Evolutionary conservation across 306 rosid species (phyloP), one percentile per base, ranked within the genome.

Genomic region (Cicer cuneatum): DNA sequence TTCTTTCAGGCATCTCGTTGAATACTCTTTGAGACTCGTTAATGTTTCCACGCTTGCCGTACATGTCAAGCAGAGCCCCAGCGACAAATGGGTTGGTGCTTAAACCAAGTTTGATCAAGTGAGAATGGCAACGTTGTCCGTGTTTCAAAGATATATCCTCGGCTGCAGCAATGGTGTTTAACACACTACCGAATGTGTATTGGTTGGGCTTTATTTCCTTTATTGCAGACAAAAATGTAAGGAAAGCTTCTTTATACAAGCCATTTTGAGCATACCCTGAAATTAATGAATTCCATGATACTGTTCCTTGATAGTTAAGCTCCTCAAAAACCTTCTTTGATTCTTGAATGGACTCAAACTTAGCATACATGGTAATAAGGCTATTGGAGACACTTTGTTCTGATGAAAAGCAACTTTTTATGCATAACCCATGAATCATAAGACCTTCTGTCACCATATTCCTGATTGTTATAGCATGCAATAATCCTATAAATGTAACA

Each of bases 211-310:
- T 86, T 41, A 81, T 81, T 85, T 90, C 87, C 78, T 72, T 71
- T 35, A 71, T 47, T 21, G 93, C 93, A 37, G 58, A 82, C 52
- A 86, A 66, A 80, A 89, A 93, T 61, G 85, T 80, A 64, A 82
- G 73, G 19, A 93, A 66, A 60, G 97, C 90, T 75, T 93, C 89
- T 63, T 82, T 88, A 57, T 59, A 85, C 66, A 87, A 39, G 29
- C 74, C 70, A 49, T 93, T 93, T 74, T 93, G 96, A 81, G 92
- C 89, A 87, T 83, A 93, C 45, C 98, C 97, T 29, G 98, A 89
- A 79, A 93, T 89, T 51, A 90, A 69, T 67, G 96, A 88, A 82
- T 93, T 93, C 97, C 98, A 93, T n/a, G 98, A 85, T 71, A 87
- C 76, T 48, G 83, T 86, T 77, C 88, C 93, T 76, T 85, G 86